Evolutionary conservation across 371 early-diverging fungal genomes (phyloP).

Genomic region (Batrachochytrium dendrobatidis): DNA sequence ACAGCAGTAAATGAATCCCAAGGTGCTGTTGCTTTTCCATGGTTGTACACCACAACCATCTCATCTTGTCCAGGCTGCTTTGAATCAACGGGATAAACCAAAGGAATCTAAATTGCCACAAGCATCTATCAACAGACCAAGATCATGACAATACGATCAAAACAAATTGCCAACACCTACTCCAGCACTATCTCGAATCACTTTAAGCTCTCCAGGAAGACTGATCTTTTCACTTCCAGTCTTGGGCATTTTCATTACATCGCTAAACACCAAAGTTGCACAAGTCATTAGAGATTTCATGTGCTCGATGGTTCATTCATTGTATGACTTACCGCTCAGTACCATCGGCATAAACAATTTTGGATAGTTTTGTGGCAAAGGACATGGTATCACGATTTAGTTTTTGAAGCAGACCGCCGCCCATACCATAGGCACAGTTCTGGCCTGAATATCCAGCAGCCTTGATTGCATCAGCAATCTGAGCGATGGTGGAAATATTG

Average conservation of each 20-base stretch:
- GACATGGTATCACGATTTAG: constrained; percentile 77
- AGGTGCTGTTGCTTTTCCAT: constrained; percentile 32
- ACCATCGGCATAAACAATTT: constrained; percentile 55
- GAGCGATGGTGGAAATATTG: constrained; percentile 33
- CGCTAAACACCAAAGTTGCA: constrained; percentile 23
- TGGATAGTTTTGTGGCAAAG: constrained; percentile 70
- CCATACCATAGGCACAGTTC: constrained; percentile 79
- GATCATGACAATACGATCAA: background rate
- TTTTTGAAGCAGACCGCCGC: constrained; percentile 70
- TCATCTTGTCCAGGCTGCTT: constrained; percentile 19
- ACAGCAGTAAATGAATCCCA: constrained; percentile 49
- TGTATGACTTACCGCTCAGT: constrained; percentile 29
- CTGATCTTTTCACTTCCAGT: constrained; percentile 57
- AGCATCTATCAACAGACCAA: background rate
- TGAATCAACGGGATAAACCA: constrained; percentile 32
- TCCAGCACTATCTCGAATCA: constrained; percentile 33
- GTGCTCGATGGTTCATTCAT: background rate
- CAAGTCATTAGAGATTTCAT: background rate
- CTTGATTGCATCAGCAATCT: constrained; percentile 50
- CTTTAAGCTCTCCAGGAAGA: constrained; percentile 63
- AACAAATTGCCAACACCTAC: constrained; percentile 17
- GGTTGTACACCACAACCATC: constrained; percentile 50
- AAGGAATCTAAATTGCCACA: constrained; percentile 28
- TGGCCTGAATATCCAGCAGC: constrained; percentile 56
- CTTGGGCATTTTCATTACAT: constrained; percentile 77